Base-by-base conservation (phyloP, 2,329 filamentous ascomycete genomes). In the Alternaria sp. region DNA sequence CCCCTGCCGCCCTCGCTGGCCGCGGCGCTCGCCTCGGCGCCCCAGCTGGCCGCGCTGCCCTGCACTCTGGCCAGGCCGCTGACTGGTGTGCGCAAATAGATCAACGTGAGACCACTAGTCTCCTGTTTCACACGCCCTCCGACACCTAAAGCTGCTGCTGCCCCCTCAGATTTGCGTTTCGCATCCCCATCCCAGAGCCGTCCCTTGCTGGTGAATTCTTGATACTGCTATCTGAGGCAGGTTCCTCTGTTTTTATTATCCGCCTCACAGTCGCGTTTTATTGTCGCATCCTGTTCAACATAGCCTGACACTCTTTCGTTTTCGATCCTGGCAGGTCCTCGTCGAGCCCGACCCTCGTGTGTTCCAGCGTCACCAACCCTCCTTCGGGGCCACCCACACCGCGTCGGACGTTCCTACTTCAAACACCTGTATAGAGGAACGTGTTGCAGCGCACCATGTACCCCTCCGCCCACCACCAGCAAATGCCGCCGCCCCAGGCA, bases 401-500 rank as follows among this genome's bases (percentile, higher is more conserved):
- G 71, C 70, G 68, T 73, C 71, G 68, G 69, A 74, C 65, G 62
- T 66, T 53, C 57, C 51, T 52, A 42, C 65, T 65, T 65, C 61
- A 75, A 72, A 68, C 67, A 62, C 65, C 61, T 61, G 56, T 63
- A 68, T 41, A 72, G 61, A 71, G 67, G 65, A 70, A 61, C 71
- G 70, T 73, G 70, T 74, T 75, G 74, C 74, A 74, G 71, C 62
- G 68, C 71, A 77, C 57, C 76, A 83, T 83, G 81, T 83, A 82
- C 76, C 77, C 80, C 64, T 77, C 68, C 70, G 66, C 76, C 61
- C 90, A 93, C 68, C 75, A 84, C 82, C 86, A 90, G 75, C 85
- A 89, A 70, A 97, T 97, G 92, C 90, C 91, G 72, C 90, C 91
- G 74, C 91, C 91, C 64, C 93, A 97, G 82, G 75, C 79, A 64